These are phyloP conservation scores for Mrakia gelida DNA, from an alignment of 768 basidiomycete genomes.

Conservation along the genomic window DNA sequence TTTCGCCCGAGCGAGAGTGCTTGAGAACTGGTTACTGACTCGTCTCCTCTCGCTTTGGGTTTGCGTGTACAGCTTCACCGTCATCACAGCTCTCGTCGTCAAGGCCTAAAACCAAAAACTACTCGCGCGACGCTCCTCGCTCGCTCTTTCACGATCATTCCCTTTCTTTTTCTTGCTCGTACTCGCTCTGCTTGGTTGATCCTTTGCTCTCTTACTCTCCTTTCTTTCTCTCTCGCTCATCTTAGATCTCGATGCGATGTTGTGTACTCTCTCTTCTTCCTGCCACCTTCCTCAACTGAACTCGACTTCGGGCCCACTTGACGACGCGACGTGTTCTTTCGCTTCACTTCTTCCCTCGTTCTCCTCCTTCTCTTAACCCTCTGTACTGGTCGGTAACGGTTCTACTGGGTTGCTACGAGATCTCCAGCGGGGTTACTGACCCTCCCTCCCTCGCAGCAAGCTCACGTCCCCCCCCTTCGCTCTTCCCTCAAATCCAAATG, in stretches of 20 bases:
- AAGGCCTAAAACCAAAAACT: not conserved
- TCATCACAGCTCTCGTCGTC: constrained; percentile 17
- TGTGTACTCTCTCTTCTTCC: not conserved
- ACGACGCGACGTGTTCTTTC: not conserved
- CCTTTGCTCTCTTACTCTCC: constrained; percentile 1
- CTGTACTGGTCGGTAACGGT: too few relatives aligned
- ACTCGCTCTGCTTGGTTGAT: not conserved
- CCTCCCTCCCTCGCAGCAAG: too few relatives aligned
- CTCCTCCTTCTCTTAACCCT: too few relatives aligned
- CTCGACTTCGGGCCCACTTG: not conserved
- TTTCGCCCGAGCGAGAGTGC: not conserved
- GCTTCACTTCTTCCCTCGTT: not conserved
- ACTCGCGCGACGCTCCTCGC: not conserved
- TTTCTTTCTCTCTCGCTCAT: not conserved
- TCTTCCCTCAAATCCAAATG: too few relatives aligned
- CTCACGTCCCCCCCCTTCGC: too few relatives aligned
- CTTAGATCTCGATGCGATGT: not conserved
- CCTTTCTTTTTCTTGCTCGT: too few relatives aligned
- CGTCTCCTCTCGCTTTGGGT: not conserved
- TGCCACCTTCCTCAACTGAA: not conserved
- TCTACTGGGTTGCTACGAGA: too few relatives aligned
- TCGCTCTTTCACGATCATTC: not conserved
- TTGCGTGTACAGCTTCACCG: constrained; percentile 14
- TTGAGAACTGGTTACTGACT: not conserved
- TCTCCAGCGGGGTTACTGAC: too few relatives aligned